A percentile compares a stretch with the other conserved stretches of the same genome.
These are phyloP conservation scores for Yamadazyma kanchanaburiensis DNA, from an alignment of 1,139 yeast species.

Conservation along the genomic window DNA sequence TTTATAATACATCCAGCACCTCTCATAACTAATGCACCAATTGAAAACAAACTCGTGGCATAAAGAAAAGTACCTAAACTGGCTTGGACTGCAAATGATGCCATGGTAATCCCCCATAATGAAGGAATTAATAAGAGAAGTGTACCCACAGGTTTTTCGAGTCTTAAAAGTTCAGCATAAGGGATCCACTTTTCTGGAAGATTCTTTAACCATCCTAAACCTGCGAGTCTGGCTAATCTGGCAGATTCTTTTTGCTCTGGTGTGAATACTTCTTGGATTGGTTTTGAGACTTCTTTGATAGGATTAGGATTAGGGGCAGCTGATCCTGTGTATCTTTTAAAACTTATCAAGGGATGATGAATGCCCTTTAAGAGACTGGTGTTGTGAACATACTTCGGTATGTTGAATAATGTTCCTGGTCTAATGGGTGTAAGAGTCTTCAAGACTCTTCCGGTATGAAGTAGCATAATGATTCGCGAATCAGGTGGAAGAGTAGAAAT, in stretches of 20 bases:
- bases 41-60: slow-evolving; percentile 62
- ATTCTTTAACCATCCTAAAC: slow-evolving; percentile 57
- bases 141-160: slow-evolving; percentile 95
- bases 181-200: slow-evolving; percentile 78
- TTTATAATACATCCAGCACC: slow-evolving; percentile 98
- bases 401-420: no score
- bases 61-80: slow-evolving; percentile 55
- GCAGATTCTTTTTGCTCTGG: slow-evolving; percentile 57
- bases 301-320: no score
- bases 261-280: slow-evolving; percentile 26
- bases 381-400: no score
- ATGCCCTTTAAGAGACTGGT: no score
- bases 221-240: slow-evolving; percentile 51
- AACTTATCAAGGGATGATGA: no score
- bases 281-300: slow-evolving; percentile 1
- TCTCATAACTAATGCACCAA: slow-evolving; percentile 89
- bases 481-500: no score
- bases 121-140: slow-evolving; percentile 77
- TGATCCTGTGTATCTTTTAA: no score
- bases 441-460: no score
- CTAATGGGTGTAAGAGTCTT: no score
- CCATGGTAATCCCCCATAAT: slow-evolving; percentile 82
- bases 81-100: slow-evolving; percentile 70
- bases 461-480: no score
- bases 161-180: slow-evolving; percentile 84